Evolutionary conservation across 768 basidiomycete genomes (phyloP).

Genomic region (Brasilioporus rufonigricans): DNA sequence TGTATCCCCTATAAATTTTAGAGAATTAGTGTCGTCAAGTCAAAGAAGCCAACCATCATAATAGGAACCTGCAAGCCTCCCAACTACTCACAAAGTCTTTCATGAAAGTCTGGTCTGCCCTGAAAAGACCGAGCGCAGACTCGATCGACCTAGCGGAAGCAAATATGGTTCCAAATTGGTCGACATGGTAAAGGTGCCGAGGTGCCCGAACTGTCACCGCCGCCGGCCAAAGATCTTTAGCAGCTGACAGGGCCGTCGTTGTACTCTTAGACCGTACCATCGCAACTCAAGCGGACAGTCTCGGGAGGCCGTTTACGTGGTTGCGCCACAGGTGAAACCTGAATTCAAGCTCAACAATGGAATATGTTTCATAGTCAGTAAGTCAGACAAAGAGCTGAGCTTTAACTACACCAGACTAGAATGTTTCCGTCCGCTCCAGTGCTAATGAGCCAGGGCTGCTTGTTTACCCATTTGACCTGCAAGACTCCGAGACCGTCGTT

Average conservation of each 20-base stretch:
- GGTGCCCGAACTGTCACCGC: neutral
- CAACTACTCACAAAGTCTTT: neutral
- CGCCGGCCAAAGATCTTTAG: neutral
- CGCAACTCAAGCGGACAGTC: constrained; percentile 6
- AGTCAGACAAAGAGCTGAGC: constrained; percentile 30
- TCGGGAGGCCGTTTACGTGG: constrained; percentile 11
- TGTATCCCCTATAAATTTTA: too few species aligned
- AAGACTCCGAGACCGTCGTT: constrained; percentile 88
- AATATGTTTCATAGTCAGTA: constrained; percentile 22
- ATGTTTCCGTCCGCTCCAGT: constrained; percentile 91
- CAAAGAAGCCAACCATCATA: neutral
- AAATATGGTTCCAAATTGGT: constrained; percentile 6
- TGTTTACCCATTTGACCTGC: constrained; percentile 84
- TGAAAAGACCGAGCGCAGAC: neutral
- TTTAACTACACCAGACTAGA: constrained; percentile 81
- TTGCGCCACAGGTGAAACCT: constrained; percentile 15
- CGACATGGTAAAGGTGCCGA: neutral
- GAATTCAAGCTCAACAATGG: constrained; percentile 25
- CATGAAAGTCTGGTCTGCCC: neutral
- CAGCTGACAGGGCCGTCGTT: constrained; percentile 3
- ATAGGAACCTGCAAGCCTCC: neutral
- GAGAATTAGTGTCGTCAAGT: too few species aligned
- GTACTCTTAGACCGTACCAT: constrained; percentile 4
- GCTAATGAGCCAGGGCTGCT: constrained; percentile 90
- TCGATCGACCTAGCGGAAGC: constrained; percentile 6